phyloP scores from a whole-genome alignment of 768 basidiomycete genomes.

The Phaeotremella skinneri region DNA sequence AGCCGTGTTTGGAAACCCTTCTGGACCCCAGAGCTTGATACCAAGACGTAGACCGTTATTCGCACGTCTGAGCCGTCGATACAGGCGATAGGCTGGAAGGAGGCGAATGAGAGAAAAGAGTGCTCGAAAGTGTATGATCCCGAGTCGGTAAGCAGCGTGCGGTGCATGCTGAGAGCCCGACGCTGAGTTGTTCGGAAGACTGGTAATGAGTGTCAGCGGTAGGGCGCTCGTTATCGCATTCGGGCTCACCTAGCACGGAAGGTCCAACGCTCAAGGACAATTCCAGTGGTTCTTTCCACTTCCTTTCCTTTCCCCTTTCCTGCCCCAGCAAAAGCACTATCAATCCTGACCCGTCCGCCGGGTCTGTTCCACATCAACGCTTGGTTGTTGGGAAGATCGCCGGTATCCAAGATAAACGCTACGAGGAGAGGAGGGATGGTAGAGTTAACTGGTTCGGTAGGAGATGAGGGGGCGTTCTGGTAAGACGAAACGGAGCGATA shows the following conservation, averaged over 20 bases:
- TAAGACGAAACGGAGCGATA: constrained; percentile 40
- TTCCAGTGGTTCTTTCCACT: constrained; percentile 26
- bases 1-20: constrained; percentile 29
- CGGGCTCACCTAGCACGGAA: constrained; percentile 32
- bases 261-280: constrained; percentile 49
- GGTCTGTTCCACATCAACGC: constrained; percentile 42
- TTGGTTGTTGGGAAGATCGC: constrained; percentile 39
- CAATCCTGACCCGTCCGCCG: constrained; percentile 25
- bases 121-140: constrained; percentile 47
- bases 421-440: constrained; percentile 45
- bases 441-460: constrained; percentile 13
- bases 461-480: constrained; percentile 6
- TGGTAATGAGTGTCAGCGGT: background rate
- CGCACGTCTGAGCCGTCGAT: constrained; percentile 34
- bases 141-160: constrained; percentile 44
- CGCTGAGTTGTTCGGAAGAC: constrained; percentile 6
- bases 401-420: constrained; percentile 49
- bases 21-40: constrained; percentile 49
- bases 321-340: constrained; percentile 12
- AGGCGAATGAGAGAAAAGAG: constrained; percentile 41
- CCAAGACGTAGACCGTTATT: constrained; percentile 45
- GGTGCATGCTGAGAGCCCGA: constrained; percentile 32
- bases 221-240: background rate
- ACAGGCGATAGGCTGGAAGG: constrained; percentile 43
- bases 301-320: constrained; percentile 36